Base-by-base conservation (phyloP, 768 basidiomycete genomes). In the Scleroderma citrinum region DNA sequence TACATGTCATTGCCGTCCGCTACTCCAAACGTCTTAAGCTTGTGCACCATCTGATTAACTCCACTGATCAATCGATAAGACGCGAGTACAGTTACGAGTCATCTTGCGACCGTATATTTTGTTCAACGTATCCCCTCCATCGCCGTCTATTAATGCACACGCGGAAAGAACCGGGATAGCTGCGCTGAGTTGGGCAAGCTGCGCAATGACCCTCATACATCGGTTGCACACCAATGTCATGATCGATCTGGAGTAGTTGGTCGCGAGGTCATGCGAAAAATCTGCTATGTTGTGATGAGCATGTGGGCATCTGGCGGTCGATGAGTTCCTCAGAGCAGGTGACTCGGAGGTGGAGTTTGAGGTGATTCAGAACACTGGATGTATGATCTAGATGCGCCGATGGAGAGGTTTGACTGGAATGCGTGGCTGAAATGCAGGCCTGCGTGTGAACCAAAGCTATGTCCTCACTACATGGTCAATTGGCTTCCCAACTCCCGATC, bases 401-500 rank as follows among this genome's bases (percentile, higher is more conserved):
- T 79, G 69, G 39, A 32, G 0, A 80, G 79, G 78, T 60, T 81
- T 0, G 78, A 75, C 51, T 81, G 79, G 78, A 69, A 61, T 34
- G 58, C 69, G 7, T 81, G 79, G 78, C 55, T 71, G 2, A 74
- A 64, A 38, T 80, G 79, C 44, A 60, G 57, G 3, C 77, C 78
- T 23, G 67, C 58, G 1, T 81, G 80, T 61, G 57, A 56, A 8
- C 59, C 62, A 26, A 72, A 78, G 65, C 78, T 78, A 42, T 2
- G 71, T 35, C 24, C 41, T 66, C 16, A 59, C 63, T 41, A 65
- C 58, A 1, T 64, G 58, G 59, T 54, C 56, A n/a, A 0, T 50
- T 0, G 49, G 50, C 1, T 50, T 59, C 47, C 36, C 2, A 5
- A 2, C 17, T 24, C n/a, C 21, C 16, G 8, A 16, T 30, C 7